Evolutionary conservation across 2,329 filamentous ascomycete genomes (phyloP), one percentile per base, ranked within the genome.

Genomic region (Verticillium zaregamsianum): DNA sequence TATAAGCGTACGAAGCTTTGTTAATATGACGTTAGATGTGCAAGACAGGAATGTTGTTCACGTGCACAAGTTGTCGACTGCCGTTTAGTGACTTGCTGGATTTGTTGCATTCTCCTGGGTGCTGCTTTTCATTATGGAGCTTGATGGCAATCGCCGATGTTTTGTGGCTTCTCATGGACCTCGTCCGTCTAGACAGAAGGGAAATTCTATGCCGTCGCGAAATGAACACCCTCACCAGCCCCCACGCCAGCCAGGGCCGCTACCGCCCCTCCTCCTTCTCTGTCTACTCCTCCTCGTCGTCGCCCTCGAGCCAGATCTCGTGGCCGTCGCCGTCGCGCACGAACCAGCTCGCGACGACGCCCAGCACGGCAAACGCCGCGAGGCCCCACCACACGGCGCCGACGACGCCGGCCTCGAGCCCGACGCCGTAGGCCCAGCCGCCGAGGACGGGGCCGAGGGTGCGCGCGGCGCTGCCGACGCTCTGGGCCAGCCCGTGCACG

Each of bases 271-370:
- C 25, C 3, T 28, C 25, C 25, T 28, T 28, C 28, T 5, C 28
- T 1, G 28, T 28, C 28, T 28, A 28, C 28, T 28, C 28, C 28
- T 72, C 70, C 35, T 82, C 82, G 32, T 84, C 80, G 65, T 89
- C 87, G 0, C 86, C 87, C 32, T 87, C 84, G 2, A 90, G 70
- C 78, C 86, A 79, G 55, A 90, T 84, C 71, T 89, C 87, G 70
- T 89, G 86, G 0, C 87, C 87, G 67, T 87, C 77, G 0, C 87
- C 86, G 66, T 90, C 87, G 59, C 74, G 76, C 9, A 89, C 82
- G 63, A 82, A 80, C 66, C 81, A 79, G 59, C 83, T 87, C 5
- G 82, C 80, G 5, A 83, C 62, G 20, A 80, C 71, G 0, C 81
- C 83, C 25, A 76, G 72, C 0, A 83, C 64, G 0, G 84, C 84